Base-by-base conservation (phyloP, 2,329 filamentous ascomycete species). In the Pyrenophora tritici-repentis region DNA sequence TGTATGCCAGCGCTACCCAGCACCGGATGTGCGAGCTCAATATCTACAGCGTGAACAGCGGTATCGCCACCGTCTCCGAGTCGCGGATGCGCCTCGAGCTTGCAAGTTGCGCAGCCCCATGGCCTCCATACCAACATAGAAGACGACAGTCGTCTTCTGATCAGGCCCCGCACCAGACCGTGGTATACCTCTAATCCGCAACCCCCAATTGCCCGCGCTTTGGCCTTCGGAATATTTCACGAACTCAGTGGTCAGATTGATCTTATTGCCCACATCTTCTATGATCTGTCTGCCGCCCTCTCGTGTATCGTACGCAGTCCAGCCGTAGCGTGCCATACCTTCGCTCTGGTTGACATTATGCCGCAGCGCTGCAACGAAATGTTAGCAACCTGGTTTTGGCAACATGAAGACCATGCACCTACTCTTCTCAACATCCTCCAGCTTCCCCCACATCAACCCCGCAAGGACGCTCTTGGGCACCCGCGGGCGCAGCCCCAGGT, bases 271-370 rank as follows among this genome's bases (percentile, higher is more conserved):
- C 43, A 86, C 85, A 70, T 97, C 94, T 67, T 93, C 89, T 49
- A 97, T 92, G 1, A 88, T 88, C 75, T 97, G 90, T 14, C 88
- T 81, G 41, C 93, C 94, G 53, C 93, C 94, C 45, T 81, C 86
- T 50, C 93, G 83, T 26, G 90, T 86, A 75, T 97, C 92, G 74
- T 95, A 99, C 70, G 94, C 89, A 63, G 96, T 91, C 93, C 94
- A 99, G 55, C 93, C 93, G 73, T 97, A 97, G 41, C 92, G 92
- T 36, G 85, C 87, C 84, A 97, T 96, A 59, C 89, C 89, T 68
- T 94, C 90, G 71, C 92, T 84, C 71, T 97, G 92, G 73, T 97
- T 92, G 75, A 94, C 97, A 0, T 92, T 96, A 73, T 96, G 91
- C 55, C 93, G 86, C 62, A 97, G 86, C 62, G 86, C 68, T 71